Evolutionary conservation across 208 protist species (phyloP), one percentile per base, ranked within the genome.

Genomic region (Crithidia fasciculata): DNA sequence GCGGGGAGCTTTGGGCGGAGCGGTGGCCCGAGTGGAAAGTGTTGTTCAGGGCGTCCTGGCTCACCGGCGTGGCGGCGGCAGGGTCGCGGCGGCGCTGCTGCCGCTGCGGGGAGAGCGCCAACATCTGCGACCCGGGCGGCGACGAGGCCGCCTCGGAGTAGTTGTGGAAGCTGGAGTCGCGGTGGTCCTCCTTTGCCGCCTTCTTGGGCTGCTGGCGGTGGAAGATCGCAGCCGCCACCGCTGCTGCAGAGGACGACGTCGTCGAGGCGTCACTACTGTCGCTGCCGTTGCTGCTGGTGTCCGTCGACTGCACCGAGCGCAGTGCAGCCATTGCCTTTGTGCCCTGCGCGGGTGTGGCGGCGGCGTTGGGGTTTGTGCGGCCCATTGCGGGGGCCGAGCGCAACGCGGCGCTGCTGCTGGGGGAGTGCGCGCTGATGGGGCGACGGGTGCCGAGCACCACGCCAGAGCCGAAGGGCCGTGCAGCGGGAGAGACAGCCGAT

Each of bases 101-200:
- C 13, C 15, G 50, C n/a, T 15, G 64, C n/a, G 49, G 12, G 28
- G 45, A 66, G 40, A 12, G 44, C 39, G 59, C 12, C 41, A 41
- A 36, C 52, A 39, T 44, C 39, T 50, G 63, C 45, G 67, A 56
- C 40, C 7, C 44, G 39, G 28, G 66, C 6, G 45, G 43, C 15
- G 74, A 79, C 49, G 44, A 53, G 9, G 41, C 39, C 13, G 52
- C 10, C 15, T 73, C 74, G 6, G 66, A 72, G 72, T 72, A 72
- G 52, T 68, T 60, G 72, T 78, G 72, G 36, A 78, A 78, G 50
- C 72, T 78, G 13, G 72, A 78, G 13, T 78, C 72, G 7, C 57
- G 72, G 40, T 71, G 55, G 50, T 66, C 39, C 28, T 61, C 55
- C 28, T 58, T 12, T 2, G 37, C 18, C 9, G 63, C 16, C 2